Evolutionary conservation across 2,329 filamentous ascomycete genomes (phyloP).

Genomic region (Byssoonygena ceratinophila): DNA sequence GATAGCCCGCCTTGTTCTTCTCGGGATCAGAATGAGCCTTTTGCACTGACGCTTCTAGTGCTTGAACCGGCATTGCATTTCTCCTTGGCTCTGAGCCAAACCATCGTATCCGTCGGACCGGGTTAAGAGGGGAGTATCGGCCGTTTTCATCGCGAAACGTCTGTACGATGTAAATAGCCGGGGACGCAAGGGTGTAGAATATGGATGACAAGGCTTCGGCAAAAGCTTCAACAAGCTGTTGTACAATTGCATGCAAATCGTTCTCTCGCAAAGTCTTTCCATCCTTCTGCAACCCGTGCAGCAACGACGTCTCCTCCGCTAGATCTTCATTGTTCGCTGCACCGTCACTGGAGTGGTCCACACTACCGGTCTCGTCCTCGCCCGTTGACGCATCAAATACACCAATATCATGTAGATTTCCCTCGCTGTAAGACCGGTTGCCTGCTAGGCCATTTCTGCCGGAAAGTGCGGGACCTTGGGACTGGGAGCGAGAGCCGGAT

Average conservation of each 20-base stretch:
- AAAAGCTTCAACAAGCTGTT: slow-evolving; percentile 60
- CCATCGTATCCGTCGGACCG: slow-evolving; percentile 13
- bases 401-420: slow-evolving; percentile 29
- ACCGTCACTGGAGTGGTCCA: slow-evolving; percentile 30
- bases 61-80: slow-evolving; percentile 15
- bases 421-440: slow-evolving; percentile 36
- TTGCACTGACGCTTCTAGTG: slow-evolving; percentile 17
- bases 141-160: slow-evolving; percentile 75
- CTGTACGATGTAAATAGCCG: slow-evolving; percentile 70
- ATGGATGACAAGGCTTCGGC: slow-evolving; percentile 69
- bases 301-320: slow-evolving; percentile 61
- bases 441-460: slow-evolving; percentile 29
- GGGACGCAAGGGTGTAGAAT: slow-evolving; percentile 65
- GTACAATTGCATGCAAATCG: slow-evolving; percentile 47
- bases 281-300: slow-evolving; percentile 38
- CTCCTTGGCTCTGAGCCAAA: slow-evolving; percentile 16
- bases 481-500: slow-evolving; percentile 45
- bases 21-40: slow-evolving; percentile 21
- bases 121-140: slow-evolving; percentile 42
- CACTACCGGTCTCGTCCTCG: slow-evolving; percentile 26
- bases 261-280: slow-evolving; percentile 25
- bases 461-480: slow-evolving; percentile 39
- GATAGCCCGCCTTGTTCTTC: slow-evolving; percentile 20
- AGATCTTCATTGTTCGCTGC: slow-evolving; percentile 29
- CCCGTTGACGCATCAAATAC: slow-evolving; percentile 20